Base-by-base conservation (phyloP, 805 yeast genomes). In the Candida awuae region DNA sequence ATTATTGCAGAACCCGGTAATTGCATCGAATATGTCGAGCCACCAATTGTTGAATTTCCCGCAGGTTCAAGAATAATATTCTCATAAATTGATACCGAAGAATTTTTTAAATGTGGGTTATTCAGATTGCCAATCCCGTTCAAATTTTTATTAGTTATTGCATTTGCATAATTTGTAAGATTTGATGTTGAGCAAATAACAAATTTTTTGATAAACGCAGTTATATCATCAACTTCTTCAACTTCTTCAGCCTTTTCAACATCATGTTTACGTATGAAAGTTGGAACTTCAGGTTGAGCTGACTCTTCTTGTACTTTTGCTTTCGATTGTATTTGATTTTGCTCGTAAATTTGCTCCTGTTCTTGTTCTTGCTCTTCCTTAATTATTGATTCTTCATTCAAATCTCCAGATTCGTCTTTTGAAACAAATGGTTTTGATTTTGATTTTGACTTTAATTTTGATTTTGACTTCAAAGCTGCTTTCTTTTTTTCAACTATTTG, bases 1-100 rank as follows among this genome's bases (percentile, higher is more conserved):
- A 50, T 36, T 9, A 54, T 50, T 16, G 73, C 70, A 32, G 62
- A 59, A 10, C 65, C 55, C 10, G 80, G 77, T 37, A 78, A 55
- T 13, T 65, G 62, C 18, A 75, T 45, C 6, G 76, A 48, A 48
- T 63, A 70, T 9, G 68, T 62, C 14, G 61, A 52, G 1, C 63
- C 55, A 16, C 59, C 60, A 55, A 32, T 55, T 59, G 22, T 59
- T 47, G 13, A 44, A 33, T 48, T 48, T n/a, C 47, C 52, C 4
- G 48, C 43, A 7, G 75, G 66, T 16, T 59, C 59, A 29, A 67
- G 32, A 29, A 59, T 47, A 38, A 49, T 44, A 29, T 45, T 49
- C 41, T 57, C 61, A 39, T 53, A 39, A 14, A 45, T 19, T 21
- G 32, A n/a, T n/a, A n/a, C n/a, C n/a, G n/a, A n/a, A n/a, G n/a